Percentiles rank a stretch among this genome's conserved stretches.
These are phyloP conservation scores for Boletus patriciae DNA, from an alignment of 768 basidiomycete species.

Conservation along the genomic window DNA sequence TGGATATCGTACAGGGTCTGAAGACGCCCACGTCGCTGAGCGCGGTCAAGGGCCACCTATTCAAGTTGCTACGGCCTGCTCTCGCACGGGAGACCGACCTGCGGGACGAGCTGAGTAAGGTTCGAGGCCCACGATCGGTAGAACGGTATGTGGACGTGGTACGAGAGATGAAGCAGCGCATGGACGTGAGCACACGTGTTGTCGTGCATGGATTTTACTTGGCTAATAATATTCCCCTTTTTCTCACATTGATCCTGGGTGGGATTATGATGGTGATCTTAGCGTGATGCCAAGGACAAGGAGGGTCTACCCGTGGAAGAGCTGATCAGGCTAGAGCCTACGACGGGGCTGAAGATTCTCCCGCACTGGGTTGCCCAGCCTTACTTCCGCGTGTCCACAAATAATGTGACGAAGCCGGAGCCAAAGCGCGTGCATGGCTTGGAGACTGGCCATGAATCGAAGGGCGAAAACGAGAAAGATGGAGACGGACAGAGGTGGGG, in stretches of 20 bases:
- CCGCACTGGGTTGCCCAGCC: slow-evolving; percentile 77
- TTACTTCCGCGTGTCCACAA: slow-evolving; percentile 41
- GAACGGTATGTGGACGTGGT: slow-evolving; percentile 52
- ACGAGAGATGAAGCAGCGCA: slow-evolving; percentile 55
- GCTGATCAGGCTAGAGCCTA: slow-evolving; percentile 42
- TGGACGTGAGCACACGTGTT: slow-evolving; percentile 46
- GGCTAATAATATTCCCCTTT: background rate
- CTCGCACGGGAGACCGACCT: slow-evolving; percentile 66
- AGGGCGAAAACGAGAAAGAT: background rate
- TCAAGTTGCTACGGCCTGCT: slow-evolving; percentile 86
- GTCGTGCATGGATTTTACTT: background rate
- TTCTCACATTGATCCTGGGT: background rate
- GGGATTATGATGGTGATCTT: background rate
- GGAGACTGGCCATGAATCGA: background rate
- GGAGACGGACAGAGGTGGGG: background rate
- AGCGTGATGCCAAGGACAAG: slow-evolving; percentile 49
- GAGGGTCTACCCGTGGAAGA: slow-evolving; percentile 34
- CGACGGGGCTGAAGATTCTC: slow-evolving; percentile 51
- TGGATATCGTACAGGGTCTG: slow-evolving; percentile 63
- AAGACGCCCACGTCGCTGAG: slow-evolving; percentile 70
- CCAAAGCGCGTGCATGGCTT: slow-evolving; percentile 7
- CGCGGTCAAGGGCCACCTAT: slow-evolving; percentile 89
- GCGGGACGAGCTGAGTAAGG: slow-evolving; percentile 65
- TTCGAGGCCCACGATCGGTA: slow-evolving; percentile 30
- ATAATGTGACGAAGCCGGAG: background rate